phyloP scores from a whole-genome alignment of 192 early-diverging fungal genomes.

The Pecoramyces ruminantium region DNA sequence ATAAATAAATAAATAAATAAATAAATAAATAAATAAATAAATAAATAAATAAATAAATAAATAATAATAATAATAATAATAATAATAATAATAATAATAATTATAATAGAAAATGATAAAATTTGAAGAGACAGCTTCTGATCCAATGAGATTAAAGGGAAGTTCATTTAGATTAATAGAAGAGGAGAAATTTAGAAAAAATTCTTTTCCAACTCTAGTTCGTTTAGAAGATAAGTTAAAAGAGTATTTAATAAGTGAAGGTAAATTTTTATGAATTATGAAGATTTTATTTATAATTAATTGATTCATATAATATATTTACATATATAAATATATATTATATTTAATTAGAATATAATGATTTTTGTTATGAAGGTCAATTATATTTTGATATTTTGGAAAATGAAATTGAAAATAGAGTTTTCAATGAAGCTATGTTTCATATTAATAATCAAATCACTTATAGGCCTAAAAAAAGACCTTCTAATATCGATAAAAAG shows the following conservation, averaged over 20 bases:
- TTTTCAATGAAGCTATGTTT: neutral
- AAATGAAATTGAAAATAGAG: neutral
- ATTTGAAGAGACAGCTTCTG: conserved; percentile 58
- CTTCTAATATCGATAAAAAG: neutral
- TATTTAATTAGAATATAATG: neutral
- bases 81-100: too few relatives aligned
- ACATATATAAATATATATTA: too few relatives aligned
- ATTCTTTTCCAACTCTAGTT: conserved; percentile 53
- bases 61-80: too few relatives aligned
- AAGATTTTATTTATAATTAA: too few relatives aligned
- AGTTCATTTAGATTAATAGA: conserved; percentile 63
- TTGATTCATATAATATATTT: too few relatives aligned
- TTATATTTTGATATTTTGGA: neutral
- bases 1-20: too few relatives aligned
- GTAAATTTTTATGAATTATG: too few relatives aligned
- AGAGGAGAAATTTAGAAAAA: conserved; percentile 64
- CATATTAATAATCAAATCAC: neutral
- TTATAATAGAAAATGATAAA: conserved; percentile 39
- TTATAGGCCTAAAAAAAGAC: neutral
- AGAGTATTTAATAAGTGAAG: neutral
- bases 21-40: too few relatives aligned
- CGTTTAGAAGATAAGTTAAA: conserved; percentile 39
- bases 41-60: too few relatives aligned
- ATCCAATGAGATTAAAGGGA: conserved; percentile 53
- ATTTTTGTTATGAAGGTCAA: neutral